Evolutionary conservation across 352 stramenopile genomes (phyloP).

Genomic region (Phytophthora pseudosyringae): DNA sequence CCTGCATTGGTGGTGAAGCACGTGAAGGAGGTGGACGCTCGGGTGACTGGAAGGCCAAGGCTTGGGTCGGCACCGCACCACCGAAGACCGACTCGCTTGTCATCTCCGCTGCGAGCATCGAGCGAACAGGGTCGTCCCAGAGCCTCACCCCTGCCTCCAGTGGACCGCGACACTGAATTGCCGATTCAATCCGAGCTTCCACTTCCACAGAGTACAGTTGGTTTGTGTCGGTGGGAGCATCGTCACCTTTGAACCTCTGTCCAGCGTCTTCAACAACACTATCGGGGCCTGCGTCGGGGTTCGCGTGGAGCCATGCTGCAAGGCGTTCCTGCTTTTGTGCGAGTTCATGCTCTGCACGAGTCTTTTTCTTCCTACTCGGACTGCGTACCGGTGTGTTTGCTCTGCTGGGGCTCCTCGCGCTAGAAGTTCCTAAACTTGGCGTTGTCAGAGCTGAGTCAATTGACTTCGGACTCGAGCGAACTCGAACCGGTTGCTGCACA

Average conservation of each 20-base stretch:
- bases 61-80: conserved; percentile 41
- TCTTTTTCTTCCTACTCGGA: conserved; percentile 34
- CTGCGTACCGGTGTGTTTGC: conserved; percentile 14
- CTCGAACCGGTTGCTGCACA: conserved; percentile 4
- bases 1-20: neutral
- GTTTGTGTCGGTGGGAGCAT: neutral
- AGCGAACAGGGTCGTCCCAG: conserved; percentile 57
- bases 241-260: neutral
- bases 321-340: conserved; percentile 25
- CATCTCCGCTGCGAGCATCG: conserved; percentile 58
- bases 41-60: conserved; percentile 35
- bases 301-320: conserved; percentile 23
- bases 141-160: conserved; percentile 33
- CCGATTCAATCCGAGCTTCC: conserved; percentile 35
- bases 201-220: conserved; percentile 48
- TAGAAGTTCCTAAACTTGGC: neutral
- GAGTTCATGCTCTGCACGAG: conserved; percentile 28
- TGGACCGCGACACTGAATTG: conserved; percentile 33
- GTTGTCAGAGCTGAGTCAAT: conserved; percentile 10
- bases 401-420: conserved; percentile 5
- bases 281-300: conserved; percentile 12
- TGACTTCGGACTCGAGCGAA: conserved; percentile 1
- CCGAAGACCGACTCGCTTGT: conserved; percentile 65
- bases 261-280: conserved; percentile 5
- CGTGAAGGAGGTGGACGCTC: conserved; percentile 5